A percentile compares a stretch with the other conserved stretches of the same genome.
Evolutionary conservation across 371 early-diverging fungal genomes (phyloP).

Genomic region (Mortierella sp.): DNA sequence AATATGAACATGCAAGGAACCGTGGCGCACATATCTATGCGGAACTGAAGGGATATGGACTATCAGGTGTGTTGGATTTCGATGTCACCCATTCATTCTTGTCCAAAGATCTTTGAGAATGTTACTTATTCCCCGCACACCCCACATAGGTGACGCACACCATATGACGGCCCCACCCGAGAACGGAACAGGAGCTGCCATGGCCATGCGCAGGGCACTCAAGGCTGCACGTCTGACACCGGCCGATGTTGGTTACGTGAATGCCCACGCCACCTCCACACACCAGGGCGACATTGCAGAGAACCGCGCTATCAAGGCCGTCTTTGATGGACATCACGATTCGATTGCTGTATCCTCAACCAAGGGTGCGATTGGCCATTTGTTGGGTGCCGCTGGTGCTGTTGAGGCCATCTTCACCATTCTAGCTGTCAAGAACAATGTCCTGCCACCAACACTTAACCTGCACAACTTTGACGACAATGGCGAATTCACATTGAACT

Average conservation of each 20-base stretch:
- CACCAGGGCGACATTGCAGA: constrained; percentile 78
- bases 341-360: constrained; percentile 84
- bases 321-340: constrained; percentile 72
- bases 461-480: constrained; percentile 64
- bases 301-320: constrained; percentile 78
- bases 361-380: constrained; percentile 93
- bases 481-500: constrained; percentile 80
- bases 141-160: constrained; percentile 88
- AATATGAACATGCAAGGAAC: constrained; percentile 86
- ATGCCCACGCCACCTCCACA: constrained; percentile 98
- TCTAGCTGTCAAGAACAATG: constrained; percentile 73
- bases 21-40: constrained; percentile 92
- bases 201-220: constrained; percentile 88
- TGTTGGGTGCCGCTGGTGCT: constrained; percentile 95
- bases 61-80: constrained; percentile 64
- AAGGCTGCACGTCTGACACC: constrained; percentile 66
- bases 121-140: not conserved
- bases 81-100: too few species aligned
- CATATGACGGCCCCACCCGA: constrained; percentile 95
- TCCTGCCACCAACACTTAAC: constrained; percentile 89
- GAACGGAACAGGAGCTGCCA: constrained; percentile 86
- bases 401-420: constrained; percentile 94
- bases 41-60: constrained; percentile 89
- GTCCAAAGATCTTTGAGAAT: too few species aligned
- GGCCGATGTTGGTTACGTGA: constrained; percentile 84